These are phyloP conservation scores for Lasiosphaeria ovina DNA, from an alignment of 495 filamentous ascomycete genomes.

Conservation along the genomic window DNA sequence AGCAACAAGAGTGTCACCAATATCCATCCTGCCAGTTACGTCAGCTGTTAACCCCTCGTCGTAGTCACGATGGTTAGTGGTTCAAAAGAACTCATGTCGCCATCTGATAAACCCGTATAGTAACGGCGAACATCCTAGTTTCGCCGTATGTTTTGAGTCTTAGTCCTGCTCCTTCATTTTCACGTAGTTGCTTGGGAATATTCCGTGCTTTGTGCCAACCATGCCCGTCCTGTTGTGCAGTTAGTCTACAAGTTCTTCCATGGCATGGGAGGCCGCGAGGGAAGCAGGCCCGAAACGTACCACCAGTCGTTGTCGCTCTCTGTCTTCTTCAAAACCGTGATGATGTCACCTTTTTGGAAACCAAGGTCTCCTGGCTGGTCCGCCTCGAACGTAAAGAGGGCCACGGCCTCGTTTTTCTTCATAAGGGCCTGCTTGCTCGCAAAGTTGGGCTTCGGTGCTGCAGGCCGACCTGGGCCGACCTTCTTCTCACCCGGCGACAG, in stretches of 20 bases:
- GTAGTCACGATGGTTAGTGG: no score
- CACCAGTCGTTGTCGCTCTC: slow-evolving; percentile 89
- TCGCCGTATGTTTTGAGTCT: no score
- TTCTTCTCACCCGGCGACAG: slow-evolving; percentile 40
- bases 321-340: slow-evolving; percentile 97
- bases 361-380: slow-evolving; percentile 90
- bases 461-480: slow-evolving; percentile 61
- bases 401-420: slow-evolving; percentile 81
- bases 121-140: no score
- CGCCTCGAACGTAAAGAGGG: slow-evolving; percentile 88
- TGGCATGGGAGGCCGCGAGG: neutral
- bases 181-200: slow-evolving; percentile 58
- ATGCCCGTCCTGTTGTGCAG: slow-evolving; percentile 50
- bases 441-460: slow-evolving; percentile 86
- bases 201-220: slow-evolving; percentile 51
- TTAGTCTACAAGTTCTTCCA: slow-evolving; percentile 19
- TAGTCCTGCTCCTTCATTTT: slow-evolving; percentile 41
- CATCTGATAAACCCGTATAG: no score
- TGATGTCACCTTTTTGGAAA: slow-evolving; percentile 96
- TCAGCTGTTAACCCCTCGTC: no score
- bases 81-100: no score
- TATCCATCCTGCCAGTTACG: no score
- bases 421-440: slow-evolving; percentile 59
- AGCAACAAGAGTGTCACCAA: no score
- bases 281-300: slow-evolving; percentile 47